These are phyloP conservation scores for Dictyostelium discoideum DNA, from an alignment of 78 protist genomes.

Conservation along the genomic window DNA sequence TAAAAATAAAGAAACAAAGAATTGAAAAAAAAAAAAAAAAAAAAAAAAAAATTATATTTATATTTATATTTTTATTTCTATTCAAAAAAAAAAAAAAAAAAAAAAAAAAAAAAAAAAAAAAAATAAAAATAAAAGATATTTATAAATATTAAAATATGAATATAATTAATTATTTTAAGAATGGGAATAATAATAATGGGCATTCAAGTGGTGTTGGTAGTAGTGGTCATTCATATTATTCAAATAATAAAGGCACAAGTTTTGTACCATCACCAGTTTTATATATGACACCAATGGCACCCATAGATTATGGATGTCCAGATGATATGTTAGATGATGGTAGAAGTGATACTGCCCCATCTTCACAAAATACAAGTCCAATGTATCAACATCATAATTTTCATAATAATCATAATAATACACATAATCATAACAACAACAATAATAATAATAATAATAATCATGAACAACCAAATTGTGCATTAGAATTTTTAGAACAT, in stretches of 20 bases:
- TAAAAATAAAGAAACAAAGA: not conserved
- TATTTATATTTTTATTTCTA: too few relatives aligned
- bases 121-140: not conserved
- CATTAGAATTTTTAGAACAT: not conserved
- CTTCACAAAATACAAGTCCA: not conserved
- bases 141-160: slow-evolving; percentile 1
- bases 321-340: slow-evolving; percentile 71
- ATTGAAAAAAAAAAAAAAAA: not conserved
- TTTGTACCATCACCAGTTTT: slow-evolving; percentile 70
- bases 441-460: too few relatives aligned
- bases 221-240: not conserved
- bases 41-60: too few relatives aligned
- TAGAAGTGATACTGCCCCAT: slow-evolving; percentile 1
- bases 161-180: slow-evolving; percentile 59
- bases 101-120: too few relatives aligned
- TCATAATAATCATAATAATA: not conserved
- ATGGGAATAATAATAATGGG: slow-evolving; percentile 47
- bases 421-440: too few relatives aligned
- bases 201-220: not conserved
- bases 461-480: not conserved
- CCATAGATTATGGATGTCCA: slow-evolving; percentile 66
- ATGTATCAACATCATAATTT: not conserved
- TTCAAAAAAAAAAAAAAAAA: not conserved
- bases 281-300: slow-evolving; percentile 80
- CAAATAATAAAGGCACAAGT: not conserved